phyloP scores from a whole-genome alignment of 2,329 filamentous ascomycete genomes.

The Aspergillus amoenus region DNA sequence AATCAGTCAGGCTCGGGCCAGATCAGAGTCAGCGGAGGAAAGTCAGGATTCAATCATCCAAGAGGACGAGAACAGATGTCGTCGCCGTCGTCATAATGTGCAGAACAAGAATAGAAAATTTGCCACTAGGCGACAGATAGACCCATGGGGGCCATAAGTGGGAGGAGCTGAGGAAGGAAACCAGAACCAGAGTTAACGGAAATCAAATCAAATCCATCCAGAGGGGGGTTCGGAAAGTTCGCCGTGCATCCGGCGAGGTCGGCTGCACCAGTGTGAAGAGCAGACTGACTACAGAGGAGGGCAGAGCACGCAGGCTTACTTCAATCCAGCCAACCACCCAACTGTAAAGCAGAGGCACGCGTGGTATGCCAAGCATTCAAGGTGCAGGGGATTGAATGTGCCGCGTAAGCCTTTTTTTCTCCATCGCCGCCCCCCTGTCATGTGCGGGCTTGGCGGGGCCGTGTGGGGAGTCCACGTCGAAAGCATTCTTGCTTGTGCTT shows the following conservation, averaged over 20 bases:
- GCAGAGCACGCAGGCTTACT: too few relatives aligned
- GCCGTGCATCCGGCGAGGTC: background rate
- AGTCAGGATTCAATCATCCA: too few relatives aligned
- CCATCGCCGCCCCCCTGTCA: slow-evolving; percentile 22
- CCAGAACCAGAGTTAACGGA: background rate
- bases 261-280: background rate
- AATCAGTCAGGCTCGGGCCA: too few relatives aligned
- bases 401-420: slow-evolving; percentile 25
- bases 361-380: slow-evolving; percentile 17
- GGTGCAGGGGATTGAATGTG: slow-evolving; percentile 15
- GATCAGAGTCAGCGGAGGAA: too few relatives aligned
- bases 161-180: background rate
- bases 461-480: slow-evolving; percentile 14
- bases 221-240: background rate
- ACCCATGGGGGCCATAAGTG: too few relatives aligned
- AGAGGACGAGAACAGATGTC: too few relatives aligned
- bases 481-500: background rate
- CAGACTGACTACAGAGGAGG: background rate
- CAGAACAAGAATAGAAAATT: background rate
- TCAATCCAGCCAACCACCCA: too few relatives aligned
- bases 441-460: slow-evolving; percentile 21
- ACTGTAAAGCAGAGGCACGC: background rate
- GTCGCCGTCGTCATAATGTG: background rate
- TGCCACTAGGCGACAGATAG: background rate
- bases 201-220: background rate